Evolutionary conservation across 306 rosid genomes (phyloP), one percentile per base, ranked within the genome.

Genomic region (Rosa persica): DNA sequence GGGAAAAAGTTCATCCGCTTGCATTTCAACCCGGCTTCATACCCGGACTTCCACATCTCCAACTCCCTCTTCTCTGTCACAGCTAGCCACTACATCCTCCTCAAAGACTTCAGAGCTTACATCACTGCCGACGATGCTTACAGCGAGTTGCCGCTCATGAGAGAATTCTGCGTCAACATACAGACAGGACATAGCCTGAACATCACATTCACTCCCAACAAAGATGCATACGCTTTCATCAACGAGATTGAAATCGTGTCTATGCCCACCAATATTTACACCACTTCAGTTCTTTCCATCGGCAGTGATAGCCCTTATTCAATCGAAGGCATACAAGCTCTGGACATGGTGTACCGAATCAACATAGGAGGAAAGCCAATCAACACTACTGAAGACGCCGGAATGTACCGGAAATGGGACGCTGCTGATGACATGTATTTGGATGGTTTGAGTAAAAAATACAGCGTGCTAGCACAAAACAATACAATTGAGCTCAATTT

Each of bases 221-320:
- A 72, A 46, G 84, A 76, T 12, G 73, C 86, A 0, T 87, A 82
- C 34, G 93, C 88, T 51, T 93, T 93, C 66, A 55, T 91, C 16
- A 93, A 91, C 3, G 97, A 92, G 47, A 91, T 91, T 13, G 96
- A 93, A 70, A 77, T 93, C 0, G 61, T 93, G 4, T 91, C 97
- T 40, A 90, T 91, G 96, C 98, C 98, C 0, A 12, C 67, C 17
- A 58, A 85, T 43, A 89, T 91, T 67, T 86, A 88, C 79, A 46
- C 72, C 11, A 8, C 36, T 0, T 17, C 46, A 2, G 30, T 20
- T 10, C 3, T 4, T 3, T 1, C 3, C 15, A 6, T 39, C 9
- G 67, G 67, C 16, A 22, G 7, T 52, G 7, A 13, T 10, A 1
- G 0, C 0, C 3, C 8, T 4, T 51, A 12, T 51, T 2, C 4